Evolutionary conservation across 2,329 filamentous ascomycete genomes (phyloP).

Genomic region (Albifimbria verrucaria): DNA sequence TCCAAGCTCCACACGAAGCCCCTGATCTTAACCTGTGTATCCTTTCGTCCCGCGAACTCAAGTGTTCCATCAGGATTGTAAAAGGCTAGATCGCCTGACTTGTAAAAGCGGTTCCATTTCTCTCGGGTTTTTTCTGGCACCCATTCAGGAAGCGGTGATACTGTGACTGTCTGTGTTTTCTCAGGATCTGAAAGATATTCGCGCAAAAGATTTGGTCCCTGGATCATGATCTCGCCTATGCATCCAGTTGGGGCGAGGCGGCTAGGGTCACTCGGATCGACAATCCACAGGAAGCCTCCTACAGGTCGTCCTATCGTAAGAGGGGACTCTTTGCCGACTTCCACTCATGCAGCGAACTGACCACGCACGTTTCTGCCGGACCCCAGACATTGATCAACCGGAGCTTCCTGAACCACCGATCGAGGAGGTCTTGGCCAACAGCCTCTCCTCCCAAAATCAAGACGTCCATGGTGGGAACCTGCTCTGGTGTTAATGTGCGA

Average conservation of each 20-base stretch:
- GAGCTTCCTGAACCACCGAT: slow-evolving; percentile 11
- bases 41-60: slow-evolving; percentile 44
- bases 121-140: slow-evolving; percentile 5
- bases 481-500: background rate
- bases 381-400: slow-evolving; percentile 18
- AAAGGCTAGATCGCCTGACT: slow-evolving; percentile 19
- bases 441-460: slow-evolving; percentile 17
- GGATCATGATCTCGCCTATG: slow-evolving; percentile 14
- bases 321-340: background rate
- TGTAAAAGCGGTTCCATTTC: slow-evolving; percentile 13
- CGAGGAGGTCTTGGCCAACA: slow-evolving; percentile 9
- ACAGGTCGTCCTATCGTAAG: slow-evolving; percentile 6
- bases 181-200: slow-evolving; percentile 18
- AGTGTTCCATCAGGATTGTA: slow-evolving; percentile 31
- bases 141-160: slow-evolving; percentile 20
- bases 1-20: slow-evolving; percentile 49
- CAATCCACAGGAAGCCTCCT: slow-evolving; percentile 11
- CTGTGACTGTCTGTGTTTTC: slow-evolving; percentile 22
- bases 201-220: slow-evolving; percentile 14
- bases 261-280: slow-evolving; percentile 12
- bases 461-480: slow-evolving; percentile 2
- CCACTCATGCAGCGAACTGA: slow-evolving; percentile 7
- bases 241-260: slow-evolving; percentile 9
- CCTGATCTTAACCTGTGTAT: slow-evolving; percentile 53
- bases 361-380: slow-evolving; percentile 14